Conservation (phyloP, 164 flowering plant species). For the Stephania cephalantha region DNA sequence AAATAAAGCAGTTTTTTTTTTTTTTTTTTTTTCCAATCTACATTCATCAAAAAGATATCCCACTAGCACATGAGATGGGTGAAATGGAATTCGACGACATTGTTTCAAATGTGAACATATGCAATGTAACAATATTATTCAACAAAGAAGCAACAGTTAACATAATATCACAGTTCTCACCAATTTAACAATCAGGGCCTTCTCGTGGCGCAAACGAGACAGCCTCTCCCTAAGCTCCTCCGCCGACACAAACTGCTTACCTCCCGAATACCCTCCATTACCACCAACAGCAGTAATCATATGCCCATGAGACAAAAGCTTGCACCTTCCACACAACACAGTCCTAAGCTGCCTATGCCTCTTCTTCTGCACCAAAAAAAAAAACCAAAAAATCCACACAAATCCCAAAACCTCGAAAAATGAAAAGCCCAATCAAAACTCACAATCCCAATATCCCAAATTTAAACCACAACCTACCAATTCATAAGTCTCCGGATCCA, state of each 20-base stretch:
- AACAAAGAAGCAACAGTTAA: neutral
- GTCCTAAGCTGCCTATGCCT: slow-evolving; percentile 81
- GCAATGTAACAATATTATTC: neutral
- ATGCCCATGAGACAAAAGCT: slow-evolving; percentile 83
- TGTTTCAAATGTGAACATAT: neutral
- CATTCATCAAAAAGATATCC: neutral
- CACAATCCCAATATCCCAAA: neutral
- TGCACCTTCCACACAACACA: slow-evolving; percentile 84
- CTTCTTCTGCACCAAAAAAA: slow-evolving; percentile 67
- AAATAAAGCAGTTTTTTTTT: neutral
- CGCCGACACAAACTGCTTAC: slow-evolving; percentile 83
- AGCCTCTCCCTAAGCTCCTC: slow-evolving; percentile 86
- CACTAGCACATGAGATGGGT: neutral
- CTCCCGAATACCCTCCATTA: slow-evolving; percentile 93
- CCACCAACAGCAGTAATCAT: slow-evolving; percentile 99
- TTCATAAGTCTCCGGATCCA: slow-evolving; percentile 59
- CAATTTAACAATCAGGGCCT: slow-evolving; percentile 82
- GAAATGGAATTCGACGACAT: neutral
- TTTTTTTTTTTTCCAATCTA: neutral
- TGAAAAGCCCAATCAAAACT: neutral
- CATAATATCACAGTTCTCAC: slow-evolving; percentile 26
- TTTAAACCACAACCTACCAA: slow-evolving; percentile 36
- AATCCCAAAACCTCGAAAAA: neutral
- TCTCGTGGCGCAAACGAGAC: slow-evolving; percentile 70
- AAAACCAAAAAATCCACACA: neutral